Percentiles rank a stretch among this genome's conserved stretches.
Evolutionary conservation across 148 eudicot genomes (phyloP).

Genomic region (Persicaria maculosa): DNA sequence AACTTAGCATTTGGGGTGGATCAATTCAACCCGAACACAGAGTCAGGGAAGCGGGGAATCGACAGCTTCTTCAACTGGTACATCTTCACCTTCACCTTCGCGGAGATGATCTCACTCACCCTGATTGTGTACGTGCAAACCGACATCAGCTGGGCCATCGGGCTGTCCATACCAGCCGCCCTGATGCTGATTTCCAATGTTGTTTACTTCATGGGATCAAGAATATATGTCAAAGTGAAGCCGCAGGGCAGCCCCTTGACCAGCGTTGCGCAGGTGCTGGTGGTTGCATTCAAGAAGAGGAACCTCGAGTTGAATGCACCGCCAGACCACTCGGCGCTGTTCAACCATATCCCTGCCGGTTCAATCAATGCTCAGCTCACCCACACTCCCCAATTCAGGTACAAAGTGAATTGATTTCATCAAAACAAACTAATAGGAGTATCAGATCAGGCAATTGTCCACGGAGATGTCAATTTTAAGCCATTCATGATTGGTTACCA

Average conservation of each 20-base stretch:
- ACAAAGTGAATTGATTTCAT: neutral
- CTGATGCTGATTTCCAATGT: slow-evolving; percentile 56
- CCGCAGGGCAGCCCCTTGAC: slow-evolving; percentile 77
- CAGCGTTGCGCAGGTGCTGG: slow-evolving; percentile 48
- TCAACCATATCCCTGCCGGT: slow-evolving; percentile 34
- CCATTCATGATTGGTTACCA: too few species aligned
- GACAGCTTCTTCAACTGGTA: slow-evolving; percentile 19
- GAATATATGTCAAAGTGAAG: slow-evolving; percentile 62
- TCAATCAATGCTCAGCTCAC: slow-evolving; percentile 61
- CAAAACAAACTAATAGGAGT: too few species aligned
- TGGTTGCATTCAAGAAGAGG: slow-evolving; percentile 61
- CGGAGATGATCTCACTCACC: slow-evolving; percentile 62
- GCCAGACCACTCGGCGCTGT: slow-evolving; percentile 24
- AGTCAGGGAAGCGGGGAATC: slow-evolving; percentile 17
- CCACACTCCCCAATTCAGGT: slow-evolving; percentile 81
- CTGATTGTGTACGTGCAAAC: slow-evolving; percentile 71
- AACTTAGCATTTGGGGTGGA: slow-evolving; percentile 17
- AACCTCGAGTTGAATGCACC: slow-evolving; percentile 26
- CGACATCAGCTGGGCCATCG: slow-evolving; percentile 73
- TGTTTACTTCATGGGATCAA: slow-evolving; percentile 51
- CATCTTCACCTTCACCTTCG: slow-evolving; percentile 71
- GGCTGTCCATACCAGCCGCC: slow-evolving; percentile 58
- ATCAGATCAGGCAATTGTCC: too few species aligned
- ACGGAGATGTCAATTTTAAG: too few species aligned
- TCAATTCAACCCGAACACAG: slow-evolving; percentile 18